Conservation (phyloP, 148 eudicot species). For the Arbutus unedo region DNA sequence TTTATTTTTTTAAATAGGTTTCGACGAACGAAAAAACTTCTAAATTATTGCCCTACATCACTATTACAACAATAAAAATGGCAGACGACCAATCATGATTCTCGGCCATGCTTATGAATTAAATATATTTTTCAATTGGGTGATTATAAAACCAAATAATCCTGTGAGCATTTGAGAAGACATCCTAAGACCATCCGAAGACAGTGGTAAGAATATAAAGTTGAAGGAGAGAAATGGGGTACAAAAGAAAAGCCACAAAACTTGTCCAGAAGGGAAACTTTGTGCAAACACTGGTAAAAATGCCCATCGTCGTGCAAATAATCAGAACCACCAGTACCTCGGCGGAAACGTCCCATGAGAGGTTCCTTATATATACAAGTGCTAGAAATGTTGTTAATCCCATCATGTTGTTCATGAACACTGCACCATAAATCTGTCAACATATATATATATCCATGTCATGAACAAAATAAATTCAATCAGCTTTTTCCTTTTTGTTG, state of each 20-base stretch:
- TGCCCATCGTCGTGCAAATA: constrained; percentile 26
- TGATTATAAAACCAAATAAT: too few relatives aligned
- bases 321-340: constrained; percentile 27
- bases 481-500: not conserved
- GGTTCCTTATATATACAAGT: constrained; percentile 24
- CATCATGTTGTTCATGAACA: constrained; percentile 38
- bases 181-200: constrained; percentile 24
- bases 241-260: constrained; percentile 23
- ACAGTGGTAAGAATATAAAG: constrained; percentile 25
- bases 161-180: too few relatives aligned
- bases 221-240: constrained; percentile 28
- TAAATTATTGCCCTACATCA: too few relatives aligned
- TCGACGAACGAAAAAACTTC: too few relatives aligned
- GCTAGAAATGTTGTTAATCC: constrained; percentile 24
- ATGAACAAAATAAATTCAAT: not conserved
- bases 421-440: constrained; percentile 30
- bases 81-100: too few relatives aligned
- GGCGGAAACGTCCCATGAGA: constrained; percentile 22
- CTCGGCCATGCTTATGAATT: too few relatives aligned
- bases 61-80: too few relatives aligned
- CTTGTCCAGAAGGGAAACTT: constrained; percentile 28
- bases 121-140: too few relatives aligned
- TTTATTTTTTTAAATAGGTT: too few relatives aligned
- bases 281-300: constrained; percentile 23
- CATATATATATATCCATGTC: not conserved